Evolutionary conservation across 192 early-diverging fungal species (phyloP).

Genomic region (Lobulomyces angularis): DNA sequence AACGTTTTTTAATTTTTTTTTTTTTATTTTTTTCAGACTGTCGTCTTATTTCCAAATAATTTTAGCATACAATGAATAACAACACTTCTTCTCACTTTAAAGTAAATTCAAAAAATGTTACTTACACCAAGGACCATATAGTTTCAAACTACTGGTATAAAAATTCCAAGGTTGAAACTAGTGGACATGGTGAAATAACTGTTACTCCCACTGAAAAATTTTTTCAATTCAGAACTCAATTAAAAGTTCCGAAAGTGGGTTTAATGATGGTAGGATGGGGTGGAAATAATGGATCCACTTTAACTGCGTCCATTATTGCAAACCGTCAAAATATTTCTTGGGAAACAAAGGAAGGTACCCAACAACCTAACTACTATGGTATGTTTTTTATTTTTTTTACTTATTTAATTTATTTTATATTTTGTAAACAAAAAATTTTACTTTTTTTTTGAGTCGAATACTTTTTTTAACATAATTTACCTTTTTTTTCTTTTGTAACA

Average conservation of each 20-base stretch:
- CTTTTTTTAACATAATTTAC: too few species aligned
- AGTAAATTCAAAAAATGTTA: conserved; percentile 81
- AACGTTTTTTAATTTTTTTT: conserved; percentile 8
- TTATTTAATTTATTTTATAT: too few species aligned
- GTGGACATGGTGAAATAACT: conserved; percentile 51
- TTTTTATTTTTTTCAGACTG: conserved; percentile 1
- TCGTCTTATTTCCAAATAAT: conserved; percentile 12
- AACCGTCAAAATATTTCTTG: conserved; percentile 80
- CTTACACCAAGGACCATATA: conserved; percentile 70
- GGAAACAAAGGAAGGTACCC: conserved; percentile 86
- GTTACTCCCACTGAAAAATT: conserved; percentile 75
- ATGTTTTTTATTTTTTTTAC: too few species aligned
- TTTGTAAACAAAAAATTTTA: too few species aligned
- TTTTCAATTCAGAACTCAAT: conserved; percentile 83
- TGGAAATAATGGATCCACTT: conserved; percentile 97
- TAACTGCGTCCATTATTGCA: conserved; percentile 92
- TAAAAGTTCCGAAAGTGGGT: conserved; percentile 67
- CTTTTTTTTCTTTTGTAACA: too few species aligned
- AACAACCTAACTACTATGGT: conserved; percentile 94
- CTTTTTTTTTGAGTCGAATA: too few species aligned
- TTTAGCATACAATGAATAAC: conserved; percentile 13
- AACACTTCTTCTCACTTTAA: conserved; percentile 51
- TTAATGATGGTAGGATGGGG: conserved; percentile 99
- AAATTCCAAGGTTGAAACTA: conserved; percentile 68
- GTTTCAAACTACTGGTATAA: conserved; percentile 78